Conservation (phyloP, 2,329 filamentous ascomycete genomes). For the Curvularia hawaiiensis region DNA sequence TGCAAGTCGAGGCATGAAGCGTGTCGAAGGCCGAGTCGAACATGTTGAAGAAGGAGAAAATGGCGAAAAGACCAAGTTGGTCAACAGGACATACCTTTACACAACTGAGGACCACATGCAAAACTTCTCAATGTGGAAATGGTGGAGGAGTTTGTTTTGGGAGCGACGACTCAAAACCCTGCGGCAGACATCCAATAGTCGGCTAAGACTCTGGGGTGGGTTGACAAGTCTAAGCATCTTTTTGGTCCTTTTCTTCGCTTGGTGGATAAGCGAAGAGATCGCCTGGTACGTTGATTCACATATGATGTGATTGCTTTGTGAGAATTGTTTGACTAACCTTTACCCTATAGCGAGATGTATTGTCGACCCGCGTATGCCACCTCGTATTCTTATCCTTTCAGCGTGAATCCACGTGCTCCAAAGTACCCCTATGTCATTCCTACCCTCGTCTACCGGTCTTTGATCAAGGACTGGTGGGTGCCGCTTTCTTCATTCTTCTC, state of each 20-base stretch:
- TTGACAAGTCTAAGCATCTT: constrained; percentile 50
- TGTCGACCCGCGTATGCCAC: constrained; percentile 57
- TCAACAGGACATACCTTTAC: constrained; percentile 30
- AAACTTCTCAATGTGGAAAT: constrained; percentile 26
- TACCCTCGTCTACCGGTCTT: constrained; percentile 56
- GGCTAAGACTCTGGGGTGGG: constrained; percentile 30
- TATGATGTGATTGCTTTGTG: not conserved
- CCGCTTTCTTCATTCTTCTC: constrained; percentile 33
- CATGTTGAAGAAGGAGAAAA: constrained; percentile 27
- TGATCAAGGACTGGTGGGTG: constrained; percentile 43
- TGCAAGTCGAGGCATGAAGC: constrained; percentile 49
- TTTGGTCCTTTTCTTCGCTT: constrained; percentile 50
- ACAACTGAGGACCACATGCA: constrained; percentile 12
- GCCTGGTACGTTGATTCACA: constrained; percentile 48
- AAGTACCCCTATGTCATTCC: constrained; percentile 61
- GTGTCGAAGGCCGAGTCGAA: constrained; percentile 50
- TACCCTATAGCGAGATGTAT: constrained; percentile 50
- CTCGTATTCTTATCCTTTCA: constrained; percentile 55
- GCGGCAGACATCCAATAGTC: constrained; percentile 15
- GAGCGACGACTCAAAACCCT: constrained; percentile 26
- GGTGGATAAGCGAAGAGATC: constrained; percentile 56
- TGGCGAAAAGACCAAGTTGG: constrained; percentile 18
- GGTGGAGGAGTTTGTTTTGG: constrained; percentile 38
- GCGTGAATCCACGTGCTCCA: constrained; percentile 58
- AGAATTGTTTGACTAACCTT: constrained; percentile 6